Base-by-base conservation (phyloP, 2,329 filamentous ascomycete species). In the Colletotrichum sp. region DNA sequence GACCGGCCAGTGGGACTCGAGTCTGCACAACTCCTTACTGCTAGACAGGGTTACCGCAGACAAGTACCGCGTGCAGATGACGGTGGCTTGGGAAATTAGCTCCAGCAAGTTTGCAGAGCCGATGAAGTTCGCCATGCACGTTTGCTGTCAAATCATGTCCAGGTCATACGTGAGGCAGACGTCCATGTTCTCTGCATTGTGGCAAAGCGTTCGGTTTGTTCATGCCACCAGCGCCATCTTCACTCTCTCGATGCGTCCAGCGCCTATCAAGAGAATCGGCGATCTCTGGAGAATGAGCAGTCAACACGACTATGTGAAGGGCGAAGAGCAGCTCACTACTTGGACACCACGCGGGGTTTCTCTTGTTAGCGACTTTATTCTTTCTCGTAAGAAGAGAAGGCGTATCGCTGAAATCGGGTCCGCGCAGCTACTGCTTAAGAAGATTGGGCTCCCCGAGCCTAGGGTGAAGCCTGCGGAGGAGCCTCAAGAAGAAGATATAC, bases 231-330 rank as follows among this genome's bases (percentile, higher is more conserved):
- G 95, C 25, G 93, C 92, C 61, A 95, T 98, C 75, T 99, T 98
- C 85, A 96, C 95, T 2, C 88, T 99, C 66, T 93, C 93, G 8
- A 93, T 99, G 84, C 93, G 95, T 34, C 97, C 97, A 0, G 93
- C 95, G 9, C 96, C 96, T 4, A 96, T 98, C 67, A 98, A 98
- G 85, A 92, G 95, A 63, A 95, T 96, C 1, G 95, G 95, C 5
- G 97, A 99, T 83, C 89, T 99, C 15, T 99, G 97, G 97, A 92
- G 97, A 71, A 95, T 99, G 92, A 98, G 96, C 84, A 99, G 96
- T 19, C 93, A 95, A 76, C 94, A 98, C 81, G 95, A 98, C 83
- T 99, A 98, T 82, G 95, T 99, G 80, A 98, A 98, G 84, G 97
- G 97, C 71, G 96, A 99, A 85, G 97, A 99, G 84, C 90, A 93